Evolutionary conservation across 1,284 basidiomycete species (phyloP), one percentile per base, ranked within the genome.

Genomic region (Kwoniella shivajii): DNA sequence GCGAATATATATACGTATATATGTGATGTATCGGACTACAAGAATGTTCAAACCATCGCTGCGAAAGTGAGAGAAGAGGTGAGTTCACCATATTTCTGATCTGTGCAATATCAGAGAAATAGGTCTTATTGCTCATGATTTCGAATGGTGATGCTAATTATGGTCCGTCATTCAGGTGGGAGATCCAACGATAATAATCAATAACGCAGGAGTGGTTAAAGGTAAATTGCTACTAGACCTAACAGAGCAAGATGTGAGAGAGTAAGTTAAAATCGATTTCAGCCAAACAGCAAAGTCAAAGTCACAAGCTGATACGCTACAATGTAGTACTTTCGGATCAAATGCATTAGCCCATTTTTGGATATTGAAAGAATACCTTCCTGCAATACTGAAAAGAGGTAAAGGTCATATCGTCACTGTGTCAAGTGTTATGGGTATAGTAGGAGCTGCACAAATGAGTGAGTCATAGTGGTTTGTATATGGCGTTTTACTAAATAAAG

Each of bases 141-240:
- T 24, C 20, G 11, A 14, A 4, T 13, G 14, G n/a, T n/a, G n/a
- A n/a, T n/a, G n/a, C n/a, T n/a, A 24, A 37, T 50, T 24, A 26
- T 31, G 33, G 42, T 46, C n/a, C 18, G 22, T 18, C 44, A 49
- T 24, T n/a, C 67, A 92, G 89, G 81, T 94, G 51, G 92, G 92
- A 6, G 83, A 89, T 51, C 90, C 92, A 1, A 95, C 95, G 0
- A 84, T 98, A 30, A 78, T 99, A 14, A 82, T 99, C 69, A 98
- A 98, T 79, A 98, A 97, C 69, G 95, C 95, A 0, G 95, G 93
- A n/a, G 85, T 97, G 52, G 90, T 90, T 30, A 88, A 93, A 76
- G 92, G 93, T 29, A 93, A 92, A 69, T 80, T 87, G 0, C 79
- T 98, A 24, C 78, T 93, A 4, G 92, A 94, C 68, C 81, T 97